Base-by-base conservation (phyloP, 305 asterid species). In the Rubia peregrina region DNA sequence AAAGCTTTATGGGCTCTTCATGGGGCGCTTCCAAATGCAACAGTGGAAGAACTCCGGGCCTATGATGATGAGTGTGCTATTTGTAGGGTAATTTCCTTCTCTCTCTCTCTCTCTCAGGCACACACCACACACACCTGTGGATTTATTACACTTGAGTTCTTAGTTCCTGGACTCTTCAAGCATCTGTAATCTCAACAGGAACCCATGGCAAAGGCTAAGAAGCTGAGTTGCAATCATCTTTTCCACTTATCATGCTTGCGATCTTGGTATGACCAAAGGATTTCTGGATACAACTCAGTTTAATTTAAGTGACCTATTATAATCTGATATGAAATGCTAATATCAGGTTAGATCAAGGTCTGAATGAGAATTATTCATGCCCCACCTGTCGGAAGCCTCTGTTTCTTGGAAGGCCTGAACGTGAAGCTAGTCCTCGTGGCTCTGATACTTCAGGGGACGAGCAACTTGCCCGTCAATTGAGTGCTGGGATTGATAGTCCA, bases 131-230 rank as follows among this genome's bases (percentile, higher is more conserved):
- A 17, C 21, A 7, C 21, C 9, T 3, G 8, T n/a, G 12, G 61
- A 17, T 22, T 42, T 57, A 44, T 21, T 9, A 40, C 44, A 26
- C 7, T 24, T 48, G 19, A 49, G 66, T 57, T 40, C 33, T 64
- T 44, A 62, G 62, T 70, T 43, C 44, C 71, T 71, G 49, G 70
- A 60, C 55, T 78, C 19, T 71, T 70, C 69, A 66, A 79, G 71
- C 55, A 66, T 82, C 59, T 86, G 73, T 77, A 62, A 64, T 67
- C 62, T 64, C 1, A 61, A 68, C 85, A 90, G 97, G 97, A 90
- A 83, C 95, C 95, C 33, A 90, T 90, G 97, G 93, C 97, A 5
- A 90, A 88, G 75, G 97, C 97, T 14, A 90, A 90, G 88, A 88
- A 81, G 84, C 91, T 90, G 56, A 80, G 93, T 30, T 90, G 97